Evolutionary conservation across 192 early-diverging fungal genomes (phyloP).

Genomic region (Phycomyces nitens): DNA sequence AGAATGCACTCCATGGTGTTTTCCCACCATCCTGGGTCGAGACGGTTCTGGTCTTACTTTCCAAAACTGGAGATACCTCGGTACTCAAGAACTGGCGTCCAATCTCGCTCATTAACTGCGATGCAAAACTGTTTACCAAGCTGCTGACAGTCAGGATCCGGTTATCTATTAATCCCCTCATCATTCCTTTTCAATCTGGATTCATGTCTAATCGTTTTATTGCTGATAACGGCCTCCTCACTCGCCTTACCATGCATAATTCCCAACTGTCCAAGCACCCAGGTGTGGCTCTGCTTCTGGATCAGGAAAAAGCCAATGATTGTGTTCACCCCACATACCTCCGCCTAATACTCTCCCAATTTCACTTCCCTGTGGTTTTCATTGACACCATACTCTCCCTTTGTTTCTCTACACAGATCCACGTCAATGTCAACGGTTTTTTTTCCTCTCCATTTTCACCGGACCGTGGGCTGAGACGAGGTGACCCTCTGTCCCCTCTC

Average conservation of each 20-base stretch:
- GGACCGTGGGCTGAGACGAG: not conserved
- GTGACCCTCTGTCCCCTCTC: not conserved
- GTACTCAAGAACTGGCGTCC: slow-evolving; percentile 16
- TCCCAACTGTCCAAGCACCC: too few relatives aligned
- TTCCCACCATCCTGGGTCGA: slow-evolving; percentile 4
- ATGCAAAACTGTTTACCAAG: slow-evolving; percentile 18
- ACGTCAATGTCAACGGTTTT: not conserved
- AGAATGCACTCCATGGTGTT: too few relatives aligned
- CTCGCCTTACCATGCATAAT: not conserved
- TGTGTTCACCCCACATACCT: too few relatives aligned
- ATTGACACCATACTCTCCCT: not conserved
- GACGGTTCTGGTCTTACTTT: slow-evolving; percentile 13
- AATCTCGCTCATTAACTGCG: slow-evolving; percentile 9
- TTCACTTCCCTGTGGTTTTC: not conserved
- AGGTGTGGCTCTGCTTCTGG: too few relatives aligned
- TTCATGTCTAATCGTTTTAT: not conserved
- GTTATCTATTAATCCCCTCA: not conserved
- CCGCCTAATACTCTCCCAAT: not conserved
- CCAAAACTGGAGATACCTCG: slow-evolving; percentile 8
- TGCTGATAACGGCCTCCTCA: not conserved
- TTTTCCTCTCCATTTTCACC: not conserved
- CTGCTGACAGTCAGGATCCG: not conserved
- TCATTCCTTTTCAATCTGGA: not conserved
- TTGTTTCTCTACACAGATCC: not conserved
- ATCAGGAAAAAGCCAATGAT: too few relatives aligned